Evolutionary conservation across 2,329 filamentous ascomycete genomes (phyloP).

Genomic region (Cladobotryum protrusum): DNA sequence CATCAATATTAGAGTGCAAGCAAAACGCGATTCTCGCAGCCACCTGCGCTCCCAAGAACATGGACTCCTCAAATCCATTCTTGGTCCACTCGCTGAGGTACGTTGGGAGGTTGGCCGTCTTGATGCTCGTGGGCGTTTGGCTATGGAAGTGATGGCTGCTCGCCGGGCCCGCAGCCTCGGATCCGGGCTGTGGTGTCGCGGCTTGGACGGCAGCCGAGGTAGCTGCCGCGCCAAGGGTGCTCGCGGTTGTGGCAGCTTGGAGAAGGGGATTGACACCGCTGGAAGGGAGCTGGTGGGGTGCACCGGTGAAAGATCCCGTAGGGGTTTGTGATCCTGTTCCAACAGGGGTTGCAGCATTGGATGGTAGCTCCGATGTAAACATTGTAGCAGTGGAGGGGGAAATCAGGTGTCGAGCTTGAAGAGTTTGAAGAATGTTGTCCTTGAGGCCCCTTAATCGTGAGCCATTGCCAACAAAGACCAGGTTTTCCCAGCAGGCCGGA

Average conservation of each 20-base stretch:
- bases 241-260: constrained; percentile 79
- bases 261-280: constrained; percentile 80
- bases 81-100: constrained; percentile 92
- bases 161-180: constrained; percentile 30
- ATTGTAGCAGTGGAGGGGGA: constrained; percentile 91
- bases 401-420: constrained; percentile 78
- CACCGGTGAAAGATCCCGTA: constrained; percentile 53
- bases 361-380: constrained; percentile 94
- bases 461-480: constrained; percentile 90
- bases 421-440: constrained; percentile 75
- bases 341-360: constrained; percentile 82
- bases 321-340: constrained; percentile 91
- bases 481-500: constrained; percentile 80
- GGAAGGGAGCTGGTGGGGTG: constrained; percentile 48
- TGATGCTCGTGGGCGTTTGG: constrained; percentile 78
- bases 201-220: constrained; percentile 32
- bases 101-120: constrained; percentile 67
- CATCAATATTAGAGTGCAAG: constrained; percentile 50
- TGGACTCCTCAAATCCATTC: constrained; percentile 69
- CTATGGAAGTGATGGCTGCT: constrained; percentile 50
- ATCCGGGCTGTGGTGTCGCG: constrained; percentile 34
- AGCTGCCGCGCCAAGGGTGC: constrained; percentile 44
- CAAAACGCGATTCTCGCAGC: constrained; percentile 60
- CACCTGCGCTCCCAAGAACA: constrained; percentile 83
- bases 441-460: constrained; percentile 69